These are phyloP conservation scores for Coemansia asiatica DNA, from an alignment of 192 early-diverging fungal species.

Conservation along the genomic window DNA sequence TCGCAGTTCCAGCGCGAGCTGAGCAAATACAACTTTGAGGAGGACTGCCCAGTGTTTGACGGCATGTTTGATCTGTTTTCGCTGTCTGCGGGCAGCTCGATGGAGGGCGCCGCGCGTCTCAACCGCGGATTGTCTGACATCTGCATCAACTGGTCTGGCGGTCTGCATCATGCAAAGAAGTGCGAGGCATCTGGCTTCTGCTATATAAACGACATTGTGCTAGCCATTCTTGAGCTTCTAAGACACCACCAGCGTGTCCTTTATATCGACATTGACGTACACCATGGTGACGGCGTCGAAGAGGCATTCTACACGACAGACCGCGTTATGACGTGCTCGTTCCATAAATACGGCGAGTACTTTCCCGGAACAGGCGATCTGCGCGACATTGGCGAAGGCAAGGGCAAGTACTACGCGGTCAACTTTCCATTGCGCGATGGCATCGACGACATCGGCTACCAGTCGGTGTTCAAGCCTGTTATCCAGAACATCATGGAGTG, in stretches of 20 bases:
- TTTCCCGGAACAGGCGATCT: constrained; percentile 98
- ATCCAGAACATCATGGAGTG: constrained; percentile 85
- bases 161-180: constrained; percentile 97
- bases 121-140: constrained; percentile 84
- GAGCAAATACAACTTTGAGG: constrained; percentile 82
- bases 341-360: constrained; percentile 98
- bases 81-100: constrained; percentile 89
- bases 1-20: constrained; percentile 64
- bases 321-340: constrained; percentile 97
- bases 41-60: constrained; percentile 98
- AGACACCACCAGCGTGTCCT: constrained; percentile 86
- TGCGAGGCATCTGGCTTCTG: constrained; percentile 96
- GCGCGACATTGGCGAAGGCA: constrained; percentile 86
- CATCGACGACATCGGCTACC: constrained; percentile 88
- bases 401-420: constrained; percentile 90
- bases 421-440: constrained; percentile 96
- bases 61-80: constrained; percentile 94
- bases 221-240: constrained; percentile 88
- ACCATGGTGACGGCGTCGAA: constrained; percentile 99
- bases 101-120: constrained; percentile 90
- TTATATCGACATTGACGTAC: constrained; percentile 98
- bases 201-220: constrained; percentile 97
- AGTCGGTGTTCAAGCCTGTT: constrained; percentile 85
- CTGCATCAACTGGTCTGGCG: constrained; percentile 97
- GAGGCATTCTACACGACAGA: constrained; percentile 99